Evolutionary conservation across 768 basidiomycete genomes (phyloP), one percentile per base, ranked within the genome.

Genomic region (Mycena haematopus): DNA sequence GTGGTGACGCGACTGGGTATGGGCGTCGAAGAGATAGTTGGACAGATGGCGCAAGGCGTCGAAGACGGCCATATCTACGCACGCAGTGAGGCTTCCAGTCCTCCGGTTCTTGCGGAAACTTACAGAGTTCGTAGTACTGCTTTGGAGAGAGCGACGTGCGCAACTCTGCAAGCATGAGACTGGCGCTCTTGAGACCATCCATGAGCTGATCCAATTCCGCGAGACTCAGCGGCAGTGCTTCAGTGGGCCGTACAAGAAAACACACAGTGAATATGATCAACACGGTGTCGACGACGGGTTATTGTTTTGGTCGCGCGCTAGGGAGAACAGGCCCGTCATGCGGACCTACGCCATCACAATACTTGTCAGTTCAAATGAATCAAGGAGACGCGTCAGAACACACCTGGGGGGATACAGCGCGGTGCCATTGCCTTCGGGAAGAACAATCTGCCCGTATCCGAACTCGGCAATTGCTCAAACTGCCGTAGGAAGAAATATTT

Each of bases 71-170:
- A 99, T 99, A 78, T 99, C 95, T 96, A 56, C 38, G 35, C 25
- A n/a, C n/a, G 40, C 38, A 31, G 38, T 51, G 13, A 49, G 42
- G 25, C 60, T 21, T 17, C 56, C 33, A 45, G 52, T 38, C 25
- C 13, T 25, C 10, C 27, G 52, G 40, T 44, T 27, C 29, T 36
- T 36, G 24, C 31, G 24, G 7, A 22, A 51, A 76, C 89, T 67
- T 64, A 96, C 95, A 99, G 36, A 99, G 88, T 79, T 99, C 97
- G 74, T 99, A 99, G 77, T 99, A 99, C 73, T 98, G 95, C 73
- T 99, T 99, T 13, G 95, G 93, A 2, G 92, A 91, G 67, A 99
- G 82, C 11, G 93, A 93, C 2, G 96, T 99, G 58, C 97, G 85
- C 24, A 99, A 83, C 72, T 99, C 97, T 13, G 95, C 93, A 53